Conservation (phyloP, 805 yeast species). For the Kuraishia piskuri region DNA sequence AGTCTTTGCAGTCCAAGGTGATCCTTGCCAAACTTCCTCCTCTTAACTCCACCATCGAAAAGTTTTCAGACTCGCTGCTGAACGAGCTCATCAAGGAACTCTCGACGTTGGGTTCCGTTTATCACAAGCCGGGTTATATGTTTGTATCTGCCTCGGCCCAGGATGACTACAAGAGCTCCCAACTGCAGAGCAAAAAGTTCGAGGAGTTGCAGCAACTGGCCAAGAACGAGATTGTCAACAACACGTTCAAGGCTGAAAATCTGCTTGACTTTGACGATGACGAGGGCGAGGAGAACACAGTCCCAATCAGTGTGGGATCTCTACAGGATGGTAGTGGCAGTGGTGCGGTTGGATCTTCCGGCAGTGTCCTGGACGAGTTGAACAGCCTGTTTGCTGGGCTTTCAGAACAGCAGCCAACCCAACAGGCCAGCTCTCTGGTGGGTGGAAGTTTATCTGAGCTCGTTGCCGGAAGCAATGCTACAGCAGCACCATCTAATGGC, state of each 20-base stretch:
- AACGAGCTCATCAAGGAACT: constrained; percentile 66
- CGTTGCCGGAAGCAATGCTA: constrained; percentile 6
- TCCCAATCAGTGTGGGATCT: constrained; percentile 6
- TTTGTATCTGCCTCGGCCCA: constrained; percentile 29
- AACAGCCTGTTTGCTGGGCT: constrained; percentile 54
- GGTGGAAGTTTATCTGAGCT: constrained; percentile 1
- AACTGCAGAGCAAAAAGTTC: constrained; percentile 42
- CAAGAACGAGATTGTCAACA: constrained; percentile 56
- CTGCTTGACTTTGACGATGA: constrained; percentile 81
- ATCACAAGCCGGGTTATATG: constrained; percentile 70
- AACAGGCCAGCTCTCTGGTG: constrained; percentile 5
- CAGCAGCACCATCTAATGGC: constrained; percentile 1
- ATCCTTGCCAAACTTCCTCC: constrained; percentile 60
- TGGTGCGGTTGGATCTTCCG: constrained; percentile 15
- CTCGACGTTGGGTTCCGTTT: constrained; percentile 81
- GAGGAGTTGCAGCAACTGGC: constrained; percentile 78
- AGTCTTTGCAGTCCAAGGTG: constrained; percentile 38
- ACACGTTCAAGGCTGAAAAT: constrained; percentile 63
- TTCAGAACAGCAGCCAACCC: constrained; percentile 13
- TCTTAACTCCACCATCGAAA: constrained; percentile 62
- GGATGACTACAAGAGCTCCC: constrained; percentile 11
- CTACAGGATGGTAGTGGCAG: constrained; percentile 13
- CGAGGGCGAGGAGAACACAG: constrained; percentile 17
- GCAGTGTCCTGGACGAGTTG: constrained; percentile 58
- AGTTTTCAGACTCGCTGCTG: constrained; percentile 60